Base-by-base conservation (phyloP, 352 stramenopile genomes). In the Plasmopara halstedii region DNA sequence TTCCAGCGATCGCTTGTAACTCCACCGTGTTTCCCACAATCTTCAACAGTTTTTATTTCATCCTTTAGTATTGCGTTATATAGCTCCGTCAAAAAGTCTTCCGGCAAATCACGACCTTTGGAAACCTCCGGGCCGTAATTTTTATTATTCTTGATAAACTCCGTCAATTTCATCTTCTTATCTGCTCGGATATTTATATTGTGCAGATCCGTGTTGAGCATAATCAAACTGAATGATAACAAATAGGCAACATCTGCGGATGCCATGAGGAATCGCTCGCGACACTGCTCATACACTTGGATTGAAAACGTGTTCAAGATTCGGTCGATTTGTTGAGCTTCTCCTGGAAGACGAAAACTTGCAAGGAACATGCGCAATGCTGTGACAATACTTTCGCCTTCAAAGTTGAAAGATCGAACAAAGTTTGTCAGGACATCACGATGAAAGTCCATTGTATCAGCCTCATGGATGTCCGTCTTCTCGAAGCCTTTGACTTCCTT, bases 141-240 rank as follows among this genome's bases (percentile, higher is more conserved):
- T 25, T 70, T 73, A 66, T 96, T 96, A 50, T 95, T 94, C 38
- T 77, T 79, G 56, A 96, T 76, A 50, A 96, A 96, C 46, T 88
- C 82, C 11, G 70, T 50, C 17, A 88, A 50, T 32, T 81, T 85
- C 85, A 95, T 96, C 39, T 91, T 92, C 50, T 87, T 86, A 37
- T 95, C 82, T 0, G 58, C 48, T 4, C 70, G 66, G 40, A 95
- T 92, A 40, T 94, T 95, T 13, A 76, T 48, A 50, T 95, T 94
- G 52, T 94, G 82, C 6, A 92, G 44, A 61, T 95, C 84, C 19
- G 82, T 90, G 46, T 93, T 93, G 4, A 93, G 66, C 80, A 95
- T 93, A 47, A 95, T 95, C 42, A 95, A 50, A 40, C 77, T 91
- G 54, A 96, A 96, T 10, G 74, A 91, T 1, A 96, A 58, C 42